Percentiles rank a stretch among this genome's conserved stretches.
phyloP scores from a whole-genome alignment of 1,284 basidiomycete genomes.

The Mrakiaceae sp. region DNA sequence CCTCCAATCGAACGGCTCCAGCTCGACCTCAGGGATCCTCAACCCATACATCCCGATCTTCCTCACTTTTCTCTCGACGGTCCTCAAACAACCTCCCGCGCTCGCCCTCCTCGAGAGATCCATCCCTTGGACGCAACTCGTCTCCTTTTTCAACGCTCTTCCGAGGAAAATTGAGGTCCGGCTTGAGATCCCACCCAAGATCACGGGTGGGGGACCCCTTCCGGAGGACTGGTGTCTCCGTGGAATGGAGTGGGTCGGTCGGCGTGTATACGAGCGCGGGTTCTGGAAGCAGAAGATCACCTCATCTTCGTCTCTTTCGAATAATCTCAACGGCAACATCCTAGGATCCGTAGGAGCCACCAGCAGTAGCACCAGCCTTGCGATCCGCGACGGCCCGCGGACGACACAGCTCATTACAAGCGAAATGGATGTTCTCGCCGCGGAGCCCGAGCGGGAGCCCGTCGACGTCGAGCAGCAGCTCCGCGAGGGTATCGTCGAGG shows the following conservation, averaged over 20 bases:
- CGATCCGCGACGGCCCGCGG: conserved; percentile 8
- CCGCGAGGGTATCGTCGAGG: conserved; percentile 68
- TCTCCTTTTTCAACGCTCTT: conserved; percentile 45
- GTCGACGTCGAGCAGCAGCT: conserved; percentile 35
- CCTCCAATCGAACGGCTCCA: conserved; percentile 34
- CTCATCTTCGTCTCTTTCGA: conserved; percentile 33
- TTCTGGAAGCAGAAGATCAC: conserved; percentile 57
- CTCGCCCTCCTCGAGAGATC: conserved; percentile 55
- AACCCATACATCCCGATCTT: conserved; percentile 81
- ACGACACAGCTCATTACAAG: conserved; percentile 33
- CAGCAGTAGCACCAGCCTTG: too few species aligned
- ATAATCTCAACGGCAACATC: conserved; percentile 26
- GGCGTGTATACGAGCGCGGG: conserved; percentile 76
- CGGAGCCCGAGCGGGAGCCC: conserved; percentile 40
- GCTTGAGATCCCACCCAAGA: conserved; percentile 39
- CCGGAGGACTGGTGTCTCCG: conserved; percentile 92
- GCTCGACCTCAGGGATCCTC: conserved; percentile 33
- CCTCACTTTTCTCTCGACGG: conserved; percentile 74
- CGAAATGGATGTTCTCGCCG: conserved; percentile 70
- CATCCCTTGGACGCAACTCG: conserved; percentile 75
- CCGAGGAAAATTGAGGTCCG: conserved; percentile 42
- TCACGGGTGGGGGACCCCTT: conserved; percentile 51
- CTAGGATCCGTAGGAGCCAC: too few species aligned
- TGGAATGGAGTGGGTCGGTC: conserved; percentile 88
- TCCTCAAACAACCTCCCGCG: conserved; percentile 53